Evolutionary conservation across 108 stramenopile genomes (phyloP), one percentile per base, ranked within the genome.

Genomic region (Stephanodiscus minutulus): DNA sequence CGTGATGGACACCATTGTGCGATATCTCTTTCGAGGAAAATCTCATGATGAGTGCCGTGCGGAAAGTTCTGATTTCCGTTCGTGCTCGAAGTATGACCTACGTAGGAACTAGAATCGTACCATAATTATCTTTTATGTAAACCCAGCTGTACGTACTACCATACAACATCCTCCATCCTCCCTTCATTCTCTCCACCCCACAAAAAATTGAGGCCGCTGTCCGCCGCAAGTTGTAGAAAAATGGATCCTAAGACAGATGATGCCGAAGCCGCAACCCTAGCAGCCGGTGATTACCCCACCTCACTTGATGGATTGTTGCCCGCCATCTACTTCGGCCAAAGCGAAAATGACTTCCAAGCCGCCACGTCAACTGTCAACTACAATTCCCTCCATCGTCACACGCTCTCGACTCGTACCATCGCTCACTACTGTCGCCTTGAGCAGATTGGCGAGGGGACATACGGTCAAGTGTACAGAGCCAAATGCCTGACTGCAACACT

Each of bases 391-490:
- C 76, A 77, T 57, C 68, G 76, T 24, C 69, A 69, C 68, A 65
- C 69, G 11, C 76, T 77, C 57, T 77, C 76, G 7, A 93, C 91
- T 7, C 86, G 91, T 25, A 90, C 91, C 25, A 81, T 91, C 11
- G 84, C 83, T 22, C 87, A 89, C 74, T 91, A 91, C 73, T 76
- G 85, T 56, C 83, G 87, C 17, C 66, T 85, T 5, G 87, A 90
- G 47, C 89, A 94, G 61, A 92, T 94, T 27, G 94, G 94, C n/a
- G 87, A 91, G 64, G 93, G 93, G 8, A 91, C 93, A 0, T 94
- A 94, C 56, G 93, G 93, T n/a, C 86, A 91, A 76, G 93, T 94
- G 12, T 94, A 94, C 58, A 61, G 81, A 37, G 90, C 91, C 21
- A 60, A 53, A 27, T 53, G 52, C 22, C 52, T 53, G 7, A 53